Percentiles rank a stretch among this genome's conserved stretches.
Evolutionary conservation across 116 monocot species (phyloP).

Genomic region (Posidonia oceanica): DNA sequence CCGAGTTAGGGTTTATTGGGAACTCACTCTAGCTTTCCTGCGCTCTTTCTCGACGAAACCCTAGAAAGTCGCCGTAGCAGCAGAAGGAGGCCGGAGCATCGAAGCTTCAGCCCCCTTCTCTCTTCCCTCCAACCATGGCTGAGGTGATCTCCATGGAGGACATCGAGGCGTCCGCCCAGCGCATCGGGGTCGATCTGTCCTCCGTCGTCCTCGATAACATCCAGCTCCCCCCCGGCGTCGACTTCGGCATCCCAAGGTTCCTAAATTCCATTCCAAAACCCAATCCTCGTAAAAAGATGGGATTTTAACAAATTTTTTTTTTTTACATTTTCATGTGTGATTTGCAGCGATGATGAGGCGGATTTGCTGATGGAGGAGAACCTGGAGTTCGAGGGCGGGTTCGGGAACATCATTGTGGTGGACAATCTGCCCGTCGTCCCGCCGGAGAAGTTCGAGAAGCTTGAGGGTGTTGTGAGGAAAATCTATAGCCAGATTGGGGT

Average conservation of each 20-base stretch:
- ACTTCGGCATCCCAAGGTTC: constrained; percentile 55
- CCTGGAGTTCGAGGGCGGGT: constrained; percentile 55
- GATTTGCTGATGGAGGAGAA: constrained; percentile 35
- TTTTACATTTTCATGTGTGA: background rate
- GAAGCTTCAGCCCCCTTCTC: background rate
- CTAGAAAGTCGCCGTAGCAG: background rate
- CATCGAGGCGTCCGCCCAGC: constrained; percentile 33
- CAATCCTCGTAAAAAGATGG: background rate
- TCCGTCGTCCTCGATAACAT: constrained; percentile 46
- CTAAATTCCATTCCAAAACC: too few species aligned
- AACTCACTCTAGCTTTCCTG: background rate
- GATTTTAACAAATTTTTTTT: background rate
- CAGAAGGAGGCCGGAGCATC: background rate
- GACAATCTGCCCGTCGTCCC: constrained; percentile 78
- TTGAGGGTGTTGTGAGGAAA: constrained; percentile 68
- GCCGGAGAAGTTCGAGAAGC: constrained; percentile 82
- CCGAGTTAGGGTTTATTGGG: too few species aligned
- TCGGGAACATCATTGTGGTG: constrained; percentile 56
- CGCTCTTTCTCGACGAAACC: background rate
- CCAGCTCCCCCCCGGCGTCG: constrained; percentile 53
- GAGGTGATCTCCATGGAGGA: constrained; percentile 36
- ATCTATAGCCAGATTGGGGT: constrained; percentile 70
- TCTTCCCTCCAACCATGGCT: constrained; percentile 1
- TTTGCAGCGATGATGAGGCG: constrained; percentile 42
- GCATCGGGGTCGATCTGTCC: constrained; percentile 42